Conservation (phyloP, 176 grass and related monocot genomes). For the Elaeis guineensis region DNA sequence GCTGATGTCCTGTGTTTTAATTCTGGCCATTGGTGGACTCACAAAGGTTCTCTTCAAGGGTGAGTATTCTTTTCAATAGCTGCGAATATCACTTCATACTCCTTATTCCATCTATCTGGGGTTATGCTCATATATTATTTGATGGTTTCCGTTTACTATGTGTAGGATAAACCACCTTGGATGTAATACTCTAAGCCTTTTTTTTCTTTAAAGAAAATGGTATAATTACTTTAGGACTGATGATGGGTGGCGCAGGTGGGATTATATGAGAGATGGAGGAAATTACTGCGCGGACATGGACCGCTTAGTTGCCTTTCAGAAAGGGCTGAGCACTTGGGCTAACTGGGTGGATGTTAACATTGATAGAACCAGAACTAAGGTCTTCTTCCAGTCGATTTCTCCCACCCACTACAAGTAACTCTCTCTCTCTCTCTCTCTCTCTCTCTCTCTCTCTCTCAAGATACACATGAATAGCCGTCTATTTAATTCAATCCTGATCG, state of each 20-base stretch:
- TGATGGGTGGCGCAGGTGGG: conserved; percentile 43
- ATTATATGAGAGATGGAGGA: conserved; percentile 69
- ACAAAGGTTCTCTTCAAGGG: conserved; percentile 74
- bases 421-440: background rate
- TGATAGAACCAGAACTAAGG: conserved; percentile 54
- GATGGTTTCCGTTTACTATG: no score
- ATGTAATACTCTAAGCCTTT: no score
- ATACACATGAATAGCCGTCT: background rate
- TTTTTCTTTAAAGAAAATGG: no score
- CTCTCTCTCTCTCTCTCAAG: conserved; percentile 3
- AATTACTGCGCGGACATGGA: conserved; percentile 78
- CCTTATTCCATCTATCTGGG: no score
- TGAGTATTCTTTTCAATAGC: background rate
- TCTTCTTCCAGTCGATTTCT: conserved; percentile 92
- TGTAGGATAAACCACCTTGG: no score
- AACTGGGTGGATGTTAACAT: conserved; percentile 67
- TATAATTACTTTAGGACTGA: background rate
- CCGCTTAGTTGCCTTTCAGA: conserved; percentile 63
- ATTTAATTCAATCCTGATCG: no score
- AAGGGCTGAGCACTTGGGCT: conserved; percentile 70
- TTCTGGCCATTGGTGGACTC: conserved; percentile 98
- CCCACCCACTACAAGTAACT: conserved; percentile 90
- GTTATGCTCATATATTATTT: no score
- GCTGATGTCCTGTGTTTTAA: conserved; percentile 86
- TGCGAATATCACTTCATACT: no score